A percentile compares a stretch with the other conserved stretches of the same genome.
These are phyloP conservation scores for Phytophthora cajani DNA, from an alignment of 352 stramenopile genomes.

Conservation along the genomic window DNA sequence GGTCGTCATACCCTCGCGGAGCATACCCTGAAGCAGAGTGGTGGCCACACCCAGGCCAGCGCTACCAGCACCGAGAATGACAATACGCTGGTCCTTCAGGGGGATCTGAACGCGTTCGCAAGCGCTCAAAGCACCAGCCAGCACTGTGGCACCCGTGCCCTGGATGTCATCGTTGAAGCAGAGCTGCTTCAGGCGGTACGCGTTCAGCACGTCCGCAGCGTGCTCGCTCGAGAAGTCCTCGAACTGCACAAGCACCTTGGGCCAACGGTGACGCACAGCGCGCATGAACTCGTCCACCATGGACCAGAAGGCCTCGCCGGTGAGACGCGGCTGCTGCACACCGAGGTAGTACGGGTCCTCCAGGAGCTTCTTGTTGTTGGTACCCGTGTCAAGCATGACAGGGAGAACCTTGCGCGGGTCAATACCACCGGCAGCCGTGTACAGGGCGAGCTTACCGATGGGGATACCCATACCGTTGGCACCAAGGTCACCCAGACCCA, in stretches of 20 bases:
- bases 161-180: constrained; percentile 99
- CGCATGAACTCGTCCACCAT: constrained; percentile 96
- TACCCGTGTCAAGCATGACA: constrained; percentile 96
- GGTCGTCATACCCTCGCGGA: constrained; percentile 77
- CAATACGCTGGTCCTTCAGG: constrained; percentile 94
- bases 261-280: constrained; percentile 88
- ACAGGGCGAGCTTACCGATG: constrained; percentile 96
- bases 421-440: constrained; percentile 95
- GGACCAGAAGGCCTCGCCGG: constrained; percentile 93
- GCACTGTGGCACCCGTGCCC: constrained; percentile 94
- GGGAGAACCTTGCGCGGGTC: constrained; percentile 94
- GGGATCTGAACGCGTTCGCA: constrained; percentile 73
- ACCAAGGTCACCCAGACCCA: constrained; percentile 97
- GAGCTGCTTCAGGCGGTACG: constrained; percentile 94
- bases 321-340: constrained; percentile 90
- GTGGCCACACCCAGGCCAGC: constrained; percentile 95
- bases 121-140: constrained; percentile 90
- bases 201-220: constrained; percentile 92
- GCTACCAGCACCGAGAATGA: constrained; percentile 95
- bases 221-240: constrained; percentile 96
- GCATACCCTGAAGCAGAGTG: constrained; percentile 91
- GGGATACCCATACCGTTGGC: constrained; percentile 98
- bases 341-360: constrained; percentile 96
- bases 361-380: constrained; percentile 95
- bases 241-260: constrained; percentile 96